Evolutionary conservation across 2,329 filamentous ascomycete genomes (phyloP), one percentile per base, ranked within the genome.

Genomic region (Aspergillus fijiensis): DNA sequence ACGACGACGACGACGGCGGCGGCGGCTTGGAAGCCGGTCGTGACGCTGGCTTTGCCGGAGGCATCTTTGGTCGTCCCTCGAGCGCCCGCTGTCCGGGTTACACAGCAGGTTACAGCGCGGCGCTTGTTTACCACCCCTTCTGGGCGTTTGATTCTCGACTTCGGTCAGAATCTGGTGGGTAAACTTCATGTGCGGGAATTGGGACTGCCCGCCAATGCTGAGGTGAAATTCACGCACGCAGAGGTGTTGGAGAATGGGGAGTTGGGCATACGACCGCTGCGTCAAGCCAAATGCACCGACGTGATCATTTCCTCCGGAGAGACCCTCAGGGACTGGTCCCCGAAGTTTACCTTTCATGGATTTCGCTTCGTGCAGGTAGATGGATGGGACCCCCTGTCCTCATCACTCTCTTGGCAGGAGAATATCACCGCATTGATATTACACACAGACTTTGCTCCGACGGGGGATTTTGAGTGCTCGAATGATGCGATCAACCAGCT

Each of bases 161-260:
- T 86, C 69, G 84, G 84, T 1, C 84, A 87, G 66, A 86, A 86
- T 64, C 70, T 86, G 0, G 84, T 85, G 0, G 84, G 84, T 2
- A 77, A 76, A 66, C 57, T 85, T 1, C 71, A 71, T 0, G 63
- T 85, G 10, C 74, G 58, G 67, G 64, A 31, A 63, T 9, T 59
- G 33, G 4, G 58, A 76, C 65, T 82, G 39, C 65, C 72, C 60
- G n/a, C 31, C 31, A n/a, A 19, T 16, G 14, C 50, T 23, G n/a
- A 49, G 53, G 33, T 35, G 50, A 31, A 11, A 1, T 51, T 31
- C 5, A 35, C 50, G 3, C n/a, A 21, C 11, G 50, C 25, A 7
- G 21, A 33, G 23, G 83, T 84, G 11, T 72, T 87, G 14, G 82
- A 86, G 45, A 61, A 78, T 11, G 63, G 61, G 11, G 65, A 67